These are phyloP conservation scores for Penicillium oxalicum DNA, from an alignment of 2,329 filamentous ascomycete species.

Conservation along the genomic window DNA sequence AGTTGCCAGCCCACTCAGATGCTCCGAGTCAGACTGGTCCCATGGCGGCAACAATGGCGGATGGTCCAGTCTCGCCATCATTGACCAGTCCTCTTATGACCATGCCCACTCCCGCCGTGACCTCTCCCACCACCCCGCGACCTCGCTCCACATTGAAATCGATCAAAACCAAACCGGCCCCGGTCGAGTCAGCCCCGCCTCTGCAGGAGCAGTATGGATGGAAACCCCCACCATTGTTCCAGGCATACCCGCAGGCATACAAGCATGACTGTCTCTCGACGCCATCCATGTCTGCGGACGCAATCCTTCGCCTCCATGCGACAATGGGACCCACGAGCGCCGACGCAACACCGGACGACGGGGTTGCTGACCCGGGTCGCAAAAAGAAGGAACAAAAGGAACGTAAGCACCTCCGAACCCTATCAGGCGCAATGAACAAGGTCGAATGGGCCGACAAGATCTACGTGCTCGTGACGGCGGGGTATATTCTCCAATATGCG, in stretches of 20 bases:
- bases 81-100: slow-evolving; percentile 24
- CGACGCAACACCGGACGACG: slow-evolving; percentile 17
- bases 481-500: slow-evolving; percentile 43
- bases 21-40: background rate
- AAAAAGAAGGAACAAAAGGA: slow-evolving; percentile 33
- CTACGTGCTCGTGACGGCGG: slow-evolving; percentile 40
- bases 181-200: slow-evolving; percentile 19
- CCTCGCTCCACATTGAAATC: slow-evolving; percentile 18
- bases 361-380: slow-evolving; percentile 14
- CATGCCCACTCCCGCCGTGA: slow-evolving; percentile 21
- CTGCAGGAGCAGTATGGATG: slow-evolving; percentile 40
- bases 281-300: slow-evolving; percentile 62
- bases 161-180: slow-evolving; percentile 16
- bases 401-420: slow-evolving; percentile 31
- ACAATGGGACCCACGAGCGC: slow-evolving; percentile 20
- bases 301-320: slow-evolving; percentile 54
- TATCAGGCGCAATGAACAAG: slow-evolving; percentile 35
- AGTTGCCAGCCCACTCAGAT: slow-evolving; percentile 4
- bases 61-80: slow-evolving; percentile 23
- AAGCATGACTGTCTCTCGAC: slow-evolving; percentile 67
- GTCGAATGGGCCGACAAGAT: slow-evolving; percentile 42
- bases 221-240: slow-evolving; percentile 72
- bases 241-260: slow-evolving; percentile 78
- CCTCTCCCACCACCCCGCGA: slow-evolving; percentile 20
- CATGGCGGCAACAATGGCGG: slow-evolving; percentile 9